Evolutionary conservation across 768 basidiomycete genomes (phyloP).

Genomic region (Crassisporium funariophilum): DNA sequence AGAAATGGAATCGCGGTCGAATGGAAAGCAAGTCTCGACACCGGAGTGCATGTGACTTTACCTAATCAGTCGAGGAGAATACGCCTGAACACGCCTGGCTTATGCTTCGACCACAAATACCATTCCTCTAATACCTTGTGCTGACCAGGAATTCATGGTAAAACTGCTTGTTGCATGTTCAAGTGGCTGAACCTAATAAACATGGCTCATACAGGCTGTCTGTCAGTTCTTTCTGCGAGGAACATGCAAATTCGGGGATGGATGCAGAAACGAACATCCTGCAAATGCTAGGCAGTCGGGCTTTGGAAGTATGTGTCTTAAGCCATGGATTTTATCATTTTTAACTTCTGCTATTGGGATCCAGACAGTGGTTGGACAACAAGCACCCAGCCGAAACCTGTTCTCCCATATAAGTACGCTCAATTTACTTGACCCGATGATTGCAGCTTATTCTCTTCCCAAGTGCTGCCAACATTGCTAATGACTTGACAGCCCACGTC

Average conservation of each 20-base stretch:
- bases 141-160: too few relatives aligned
- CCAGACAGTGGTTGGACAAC: conserved; percentile 22
- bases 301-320: conserved; percentile 53
- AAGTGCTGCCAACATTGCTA: conserved; percentile 65
- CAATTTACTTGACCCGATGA: neutral
- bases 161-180: too few relatives aligned
- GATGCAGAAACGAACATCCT: conserved; percentile 70
- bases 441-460: neutral
- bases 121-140: too few relatives aligned
- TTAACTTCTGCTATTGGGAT: conserved; percentile 24
- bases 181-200: too few relatives aligned
- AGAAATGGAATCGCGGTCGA: too few relatives aligned
- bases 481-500: conserved; percentile 57
- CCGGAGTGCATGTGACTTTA: too few relatives aligned
- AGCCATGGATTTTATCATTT: too few relatives aligned
- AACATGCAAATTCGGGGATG: conserved; percentile 63
- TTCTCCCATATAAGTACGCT: conserved; percentile 43
- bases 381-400: conserved; percentile 21
- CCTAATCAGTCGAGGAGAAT: too few relatives aligned
- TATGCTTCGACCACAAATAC: too few relatives aligned
- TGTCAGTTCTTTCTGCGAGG: conserved; percentile 69
- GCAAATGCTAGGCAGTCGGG: conserved; percentile 32
- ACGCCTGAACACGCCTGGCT: too few relatives aligned
- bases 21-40: too few relatives aligned
- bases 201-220: conserved; percentile 49